Percentiles rank a stretch among this genome's conserved stretches.
Evolutionary conservation across 371 early-diverging fungal species (phyloP).

Genomic region (Coemansia sp.): DNA sequence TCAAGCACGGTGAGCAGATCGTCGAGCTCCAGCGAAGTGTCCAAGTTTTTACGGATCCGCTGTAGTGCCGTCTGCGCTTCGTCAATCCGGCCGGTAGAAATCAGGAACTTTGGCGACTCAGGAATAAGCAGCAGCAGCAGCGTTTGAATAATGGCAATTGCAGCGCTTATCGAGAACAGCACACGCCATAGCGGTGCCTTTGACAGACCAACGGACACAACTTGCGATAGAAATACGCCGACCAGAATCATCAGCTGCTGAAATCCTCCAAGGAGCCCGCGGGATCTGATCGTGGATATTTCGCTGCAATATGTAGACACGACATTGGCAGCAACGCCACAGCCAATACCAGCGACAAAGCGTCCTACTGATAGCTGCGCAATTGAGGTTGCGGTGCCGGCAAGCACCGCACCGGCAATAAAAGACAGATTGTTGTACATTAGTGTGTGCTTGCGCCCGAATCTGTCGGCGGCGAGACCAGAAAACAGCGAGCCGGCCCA

Average conservation of each 20-base stretch:
- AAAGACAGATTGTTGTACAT: slow-evolving; percentile 66
- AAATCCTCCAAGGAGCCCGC: slow-evolving; percentile 72
- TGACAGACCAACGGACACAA: slow-evolving; percentile 59
- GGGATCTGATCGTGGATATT: slow-evolving; percentile 64
- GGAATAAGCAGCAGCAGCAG: slow-evolving; percentile 67
- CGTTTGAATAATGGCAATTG: slow-evolving; percentile 67
- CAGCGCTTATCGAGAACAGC: slow-evolving; percentile 59
- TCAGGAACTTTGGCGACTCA: slow-evolving; percentile 72
- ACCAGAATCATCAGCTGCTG: slow-evolving; percentile 76
- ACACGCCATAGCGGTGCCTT: slow-evolving; percentile 67
- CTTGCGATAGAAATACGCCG: slow-evolving; percentile 69
- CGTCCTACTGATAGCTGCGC: slow-evolving; percentile 70
- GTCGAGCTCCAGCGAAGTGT: slow-evolving; percentile 59
- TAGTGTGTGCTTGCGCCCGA: slow-evolving; percentile 70
- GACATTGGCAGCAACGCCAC: slow-evolving; percentile 72
- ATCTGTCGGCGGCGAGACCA: slow-evolving; percentile 62
- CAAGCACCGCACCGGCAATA: slow-evolving; percentile 59
- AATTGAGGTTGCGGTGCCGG: slow-evolving; percentile 36
- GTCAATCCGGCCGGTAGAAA: slow-evolving; percentile 56
- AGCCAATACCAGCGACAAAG: slow-evolving; percentile 78
- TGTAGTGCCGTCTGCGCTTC: slow-evolving; percentile 61
- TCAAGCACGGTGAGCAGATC: slow-evolving; percentile 51
- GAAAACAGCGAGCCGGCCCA: slow-evolving; percentile 76
- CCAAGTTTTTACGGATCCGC: slow-evolving; percentile 57
- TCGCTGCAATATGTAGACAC: slow-evolving; percentile 82